phyloP scores from a whole-genome alignment of 2,329 filamentous ascomycete species.

The Samsoniella hepiali region DNA sequence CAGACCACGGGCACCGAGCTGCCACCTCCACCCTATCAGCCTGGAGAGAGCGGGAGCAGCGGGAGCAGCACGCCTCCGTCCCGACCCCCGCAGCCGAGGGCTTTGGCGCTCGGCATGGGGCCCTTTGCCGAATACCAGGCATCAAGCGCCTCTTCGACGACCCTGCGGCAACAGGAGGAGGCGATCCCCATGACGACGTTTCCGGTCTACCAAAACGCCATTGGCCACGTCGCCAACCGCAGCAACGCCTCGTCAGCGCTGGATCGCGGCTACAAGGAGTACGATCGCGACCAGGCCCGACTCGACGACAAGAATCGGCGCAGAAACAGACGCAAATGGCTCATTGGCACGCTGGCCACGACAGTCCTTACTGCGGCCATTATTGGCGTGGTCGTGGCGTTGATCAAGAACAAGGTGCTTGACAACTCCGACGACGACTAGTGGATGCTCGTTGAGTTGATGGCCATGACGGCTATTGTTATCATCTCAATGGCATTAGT shows the following conservation, averaged over 20 bases:
- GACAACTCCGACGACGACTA: constrained; percentile 5
- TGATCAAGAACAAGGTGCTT: neutral
- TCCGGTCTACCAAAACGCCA: constrained; percentile 1
- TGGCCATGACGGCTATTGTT: neutral
- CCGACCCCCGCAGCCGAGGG: neutral
- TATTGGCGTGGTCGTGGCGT: neutral
- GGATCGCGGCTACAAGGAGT: constrained; percentile 9
- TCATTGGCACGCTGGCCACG: constrained; percentile 1
- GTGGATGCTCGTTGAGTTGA: neutral
- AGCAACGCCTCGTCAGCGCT: constrained; percentile 9
- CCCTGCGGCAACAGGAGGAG: neutral
- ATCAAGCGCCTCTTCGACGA: neutral
- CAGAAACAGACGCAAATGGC: constrained; percentile 3
- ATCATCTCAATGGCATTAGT: too few species aligned
- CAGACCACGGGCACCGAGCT: neutral
- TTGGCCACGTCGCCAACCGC: constrained; percentile 4
- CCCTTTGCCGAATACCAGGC: neutral
- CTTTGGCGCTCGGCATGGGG: too few species aligned
- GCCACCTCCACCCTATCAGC: constrained; percentile 12
- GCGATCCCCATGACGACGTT: constrained; percentile 14
- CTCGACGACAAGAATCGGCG: neutral
- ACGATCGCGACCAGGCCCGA: neutral
- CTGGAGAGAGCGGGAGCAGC: neutral
- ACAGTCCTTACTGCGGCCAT: neutral
- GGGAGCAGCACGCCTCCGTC: neutral